Base-by-base conservation (phyloP, 208 protist species). In the Crithidia mellificae region DNA sequence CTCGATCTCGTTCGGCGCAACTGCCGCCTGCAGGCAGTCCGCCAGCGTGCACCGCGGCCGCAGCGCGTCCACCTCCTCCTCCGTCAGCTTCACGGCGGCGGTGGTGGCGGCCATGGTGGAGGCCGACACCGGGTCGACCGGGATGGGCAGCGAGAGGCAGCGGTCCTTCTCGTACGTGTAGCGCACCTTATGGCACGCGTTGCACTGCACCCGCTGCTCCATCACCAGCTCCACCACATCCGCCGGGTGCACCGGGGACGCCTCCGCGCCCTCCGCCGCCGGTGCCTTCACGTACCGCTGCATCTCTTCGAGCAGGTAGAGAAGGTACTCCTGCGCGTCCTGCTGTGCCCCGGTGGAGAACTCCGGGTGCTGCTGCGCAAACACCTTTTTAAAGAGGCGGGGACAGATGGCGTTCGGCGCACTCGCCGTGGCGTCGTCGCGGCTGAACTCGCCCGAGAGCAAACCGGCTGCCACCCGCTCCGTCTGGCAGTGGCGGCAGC, bases 271-370 rank as follows among this genome's bases (percentile, higher is more conserved):
- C 8, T 6, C 59, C 22, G 32, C 39, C n/a, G 8, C 49, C 9
- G 54, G 15, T 6, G 47, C 62, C 24, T 72, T 76, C 62, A 97
- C 82, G 58, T 90, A 62, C 38, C 91, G 86, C 22, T 78, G 73
- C 68, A 98, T 86, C 61, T 90, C 72, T 43, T 93, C 80, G 3
- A 98, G 47, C 0, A 99, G 63, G 78, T 98, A 95, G 54, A 96
- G 82, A 38, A 98, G 83, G 74, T 98, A 99, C 75, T 99, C 96
- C 22, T 94, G 74, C 0, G 97, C 96, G 73, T 99, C 98, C 76
- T 99, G 98, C 82, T 99, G 98, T 24, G 79, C 55, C 22, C 82
- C 88, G 1, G 91, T 98, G 41, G 84, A 91, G 59, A 99, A 99
- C 61, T 98, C 97, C n/a, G 91, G 73, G 76, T 99, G 97, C 27